Conservation (phyloP, 176 grass and related monocot species). For the Oryza meyeriana region DNA sequence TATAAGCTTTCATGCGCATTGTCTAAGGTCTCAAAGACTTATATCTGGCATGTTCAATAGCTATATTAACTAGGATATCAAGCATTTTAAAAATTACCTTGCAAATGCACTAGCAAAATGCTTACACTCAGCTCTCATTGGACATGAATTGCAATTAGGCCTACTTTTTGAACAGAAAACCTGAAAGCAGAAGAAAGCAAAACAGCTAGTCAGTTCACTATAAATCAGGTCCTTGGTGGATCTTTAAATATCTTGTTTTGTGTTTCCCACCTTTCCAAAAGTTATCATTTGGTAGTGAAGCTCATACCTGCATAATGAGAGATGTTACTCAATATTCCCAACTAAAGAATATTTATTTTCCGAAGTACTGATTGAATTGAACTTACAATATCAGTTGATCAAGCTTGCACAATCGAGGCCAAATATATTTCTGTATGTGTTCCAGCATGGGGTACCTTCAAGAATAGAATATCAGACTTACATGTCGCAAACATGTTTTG, state of each 20-base stretch:
- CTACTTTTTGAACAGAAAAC: conserved; percentile 91
- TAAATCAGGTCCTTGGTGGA: background rate
- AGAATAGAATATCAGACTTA: conserved; percentile 25
- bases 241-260: background rate
- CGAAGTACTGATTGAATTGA: conserved; percentile 1
- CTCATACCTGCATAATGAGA: conserved; percentile 59
- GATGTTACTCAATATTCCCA: background rate
- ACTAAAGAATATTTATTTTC: conserved; percentile 27
- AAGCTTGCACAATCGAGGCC: conserved; percentile 93
- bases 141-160: conserved; percentile 91
- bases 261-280: conserved; percentile 80
- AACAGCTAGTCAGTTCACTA: conserved; percentile 15
- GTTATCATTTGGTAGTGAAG: conserved; percentile 99
- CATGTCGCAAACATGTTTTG: background rate
- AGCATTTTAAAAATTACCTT: conserved; percentile 52
- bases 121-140: conserved; percentile 91
- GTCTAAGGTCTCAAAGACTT: too few species aligned
- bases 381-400: conserved; percentile 85
- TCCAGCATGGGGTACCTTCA: conserved; percentile 89
- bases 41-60: background rate
- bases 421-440: conserved; percentile 90
- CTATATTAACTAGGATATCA: conserved; percentile 9
- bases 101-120: conserved; percentile 92
- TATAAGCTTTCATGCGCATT: too few species aligned
- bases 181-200: conserved; percentile 27